Percentiles rank a stretch among this genome's conserved stretches.
These are phyloP conservation scores for Neospermospora avenae DNA, from an alignment of 2,329 filamentous ascomycete species.

Conservation along the genomic window DNA sequence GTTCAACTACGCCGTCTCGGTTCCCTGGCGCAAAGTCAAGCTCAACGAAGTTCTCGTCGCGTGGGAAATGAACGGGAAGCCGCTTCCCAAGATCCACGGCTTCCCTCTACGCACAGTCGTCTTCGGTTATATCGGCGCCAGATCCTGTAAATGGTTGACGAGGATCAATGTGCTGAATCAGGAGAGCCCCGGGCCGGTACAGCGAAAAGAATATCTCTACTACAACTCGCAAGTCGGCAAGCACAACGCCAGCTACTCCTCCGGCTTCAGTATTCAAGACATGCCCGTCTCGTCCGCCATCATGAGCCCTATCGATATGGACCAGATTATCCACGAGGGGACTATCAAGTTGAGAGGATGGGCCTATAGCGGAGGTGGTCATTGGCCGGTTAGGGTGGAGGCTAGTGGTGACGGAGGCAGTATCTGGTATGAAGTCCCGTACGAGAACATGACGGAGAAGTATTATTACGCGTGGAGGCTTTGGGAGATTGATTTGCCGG, in stretches of 20 bases:
- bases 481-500: conserved; percentile 61
- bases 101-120: conserved; percentile 61
- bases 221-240: conserved; percentile 67
- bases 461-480: conserved; percentile 60
- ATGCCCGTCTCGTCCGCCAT: conserved; percentile 67
- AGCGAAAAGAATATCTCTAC: conserved; percentile 64
- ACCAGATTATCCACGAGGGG: conserved; percentile 28
- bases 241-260: conserved; percentile 62
- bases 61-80: conserved; percentile 63
- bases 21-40: conserved; percentile 66
- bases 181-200: conserved; percentile 55
- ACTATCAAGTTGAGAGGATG: conserved; percentile 52
- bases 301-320: conserved; percentile 46
- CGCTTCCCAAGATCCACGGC: conserved; percentile 62
- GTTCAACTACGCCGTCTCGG: conserved; percentile 64
- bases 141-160: conserved; percentile 67
- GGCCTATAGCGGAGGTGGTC: conserved; percentile 65
- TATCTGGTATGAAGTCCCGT: conserved; percentile 63
- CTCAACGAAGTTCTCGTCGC: conserved; percentile 63
- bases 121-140: conserved; percentile 64
- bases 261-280: conserved; percentile 66
- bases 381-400: conserved; percentile 63
- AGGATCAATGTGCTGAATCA: conserved; percentile 57
- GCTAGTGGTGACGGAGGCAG: conserved; percentile 60
- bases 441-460: conserved; percentile 56